Percentiles rank a stretch among this genome's conserved stretches.
These are phyloP conservation scores for Obelidium mucronatum DNA, from an alignment of 192 early-diverging fungal genomes.

Conservation along the genomic window DNA sequence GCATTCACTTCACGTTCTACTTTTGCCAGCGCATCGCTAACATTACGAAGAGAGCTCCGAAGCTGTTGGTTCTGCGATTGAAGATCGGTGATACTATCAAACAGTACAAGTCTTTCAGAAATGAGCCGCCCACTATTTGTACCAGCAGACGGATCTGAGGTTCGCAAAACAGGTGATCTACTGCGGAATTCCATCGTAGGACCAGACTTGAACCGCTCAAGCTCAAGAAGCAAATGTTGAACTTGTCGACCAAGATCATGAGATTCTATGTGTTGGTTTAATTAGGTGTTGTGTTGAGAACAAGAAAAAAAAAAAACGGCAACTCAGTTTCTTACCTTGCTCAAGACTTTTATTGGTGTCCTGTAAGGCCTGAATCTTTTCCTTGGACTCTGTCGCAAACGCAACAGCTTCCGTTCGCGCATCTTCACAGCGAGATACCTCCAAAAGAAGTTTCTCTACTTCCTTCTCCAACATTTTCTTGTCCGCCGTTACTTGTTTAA, in stretches of 20 bases:
- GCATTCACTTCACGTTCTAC: slow-evolving; percentile 51
- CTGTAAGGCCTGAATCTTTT: slow-evolving; percentile 6
- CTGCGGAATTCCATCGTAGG: background rate
- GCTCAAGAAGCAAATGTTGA: slow-evolving; percentile 30
- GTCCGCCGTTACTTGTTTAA: slow-evolving; percentile 32
- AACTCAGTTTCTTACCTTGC: slow-evolving; percentile 10
- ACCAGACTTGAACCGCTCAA: slow-evolving; percentile 30
- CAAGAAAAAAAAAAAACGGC: background rate
- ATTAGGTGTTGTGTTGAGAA: too few species aligned
- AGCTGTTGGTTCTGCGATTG: slow-evolving; percentile 41
- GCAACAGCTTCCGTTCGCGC: background rate
- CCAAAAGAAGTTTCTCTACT: slow-evolving; percentile 1
- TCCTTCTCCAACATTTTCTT: slow-evolving; percentile 32
- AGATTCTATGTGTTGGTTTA: slow-evolving; percentile 12
- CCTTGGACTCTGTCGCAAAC: background rate
- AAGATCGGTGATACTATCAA: slow-evolving; percentile 37
- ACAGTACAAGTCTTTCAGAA: slow-evolving; percentile 36
- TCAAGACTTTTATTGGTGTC: slow-evolving; percentile 23
- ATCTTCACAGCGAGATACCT: background rate
- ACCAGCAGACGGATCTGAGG: slow-evolving; percentile 53
- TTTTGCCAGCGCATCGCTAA: slow-evolving; percentile 18
- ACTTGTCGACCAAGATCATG: slow-evolving; percentile 44
- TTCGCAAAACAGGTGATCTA: slow-evolving; percentile 17
- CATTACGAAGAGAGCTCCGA: slow-evolving; percentile 29
- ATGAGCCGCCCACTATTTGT: slow-evolving; percentile 26